A percentile compares a stretch with the other conserved stretches of the same genome.
These are phyloP conservation scores for Metschnikowia peoriensis DNA, from an alignment of 805 yeast genomes.

Conservation along the genomic window DNA sequence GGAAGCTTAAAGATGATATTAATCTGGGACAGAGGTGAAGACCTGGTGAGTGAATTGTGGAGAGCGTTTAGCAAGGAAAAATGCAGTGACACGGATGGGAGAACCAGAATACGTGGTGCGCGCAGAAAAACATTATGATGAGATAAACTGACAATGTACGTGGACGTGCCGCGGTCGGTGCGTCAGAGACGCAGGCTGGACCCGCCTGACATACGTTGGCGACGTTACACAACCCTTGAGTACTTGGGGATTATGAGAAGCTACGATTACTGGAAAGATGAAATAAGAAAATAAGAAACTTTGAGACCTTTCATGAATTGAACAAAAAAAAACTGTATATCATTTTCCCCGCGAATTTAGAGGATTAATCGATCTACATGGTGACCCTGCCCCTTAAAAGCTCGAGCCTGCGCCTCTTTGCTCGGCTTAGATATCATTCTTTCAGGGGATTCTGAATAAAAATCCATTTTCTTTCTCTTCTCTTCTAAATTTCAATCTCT, in stretches of 20 bases:
- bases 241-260: too few species aligned
- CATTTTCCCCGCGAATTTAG: not conserved
- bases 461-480: too few species aligned
- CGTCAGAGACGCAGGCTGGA: not conserved
- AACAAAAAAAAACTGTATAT: too few species aligned
- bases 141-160: not conserved
- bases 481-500: too few species aligned
- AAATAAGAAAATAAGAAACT: too few species aligned
- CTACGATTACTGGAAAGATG: too few species aligned
- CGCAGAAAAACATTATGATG: slow-evolving; percentile 5
- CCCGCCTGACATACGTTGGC: too few species aligned
- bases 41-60: not conserved
- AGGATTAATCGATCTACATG: not conserved
- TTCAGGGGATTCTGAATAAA: not conserved
- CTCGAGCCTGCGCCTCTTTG: not conserved
- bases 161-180: not conserved
- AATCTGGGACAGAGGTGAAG: not conserved
- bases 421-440: not conserved
- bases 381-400: not conserved
- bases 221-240: too few species aligned
- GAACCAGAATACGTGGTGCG: slow-evolving; percentile 4
- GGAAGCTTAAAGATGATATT: not conserved
- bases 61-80: slow-evolving; percentile 1
- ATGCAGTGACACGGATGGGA: slow-evolving; percentile 1
- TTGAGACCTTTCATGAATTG: too few species aligned